A percentile compares a stretch with the other conserved stretches of the same genome.
Evolutionary conservation across 2,329 filamentous ascomycete species (phyloP).

Genomic region (Claviceps pusilla): DNA sequence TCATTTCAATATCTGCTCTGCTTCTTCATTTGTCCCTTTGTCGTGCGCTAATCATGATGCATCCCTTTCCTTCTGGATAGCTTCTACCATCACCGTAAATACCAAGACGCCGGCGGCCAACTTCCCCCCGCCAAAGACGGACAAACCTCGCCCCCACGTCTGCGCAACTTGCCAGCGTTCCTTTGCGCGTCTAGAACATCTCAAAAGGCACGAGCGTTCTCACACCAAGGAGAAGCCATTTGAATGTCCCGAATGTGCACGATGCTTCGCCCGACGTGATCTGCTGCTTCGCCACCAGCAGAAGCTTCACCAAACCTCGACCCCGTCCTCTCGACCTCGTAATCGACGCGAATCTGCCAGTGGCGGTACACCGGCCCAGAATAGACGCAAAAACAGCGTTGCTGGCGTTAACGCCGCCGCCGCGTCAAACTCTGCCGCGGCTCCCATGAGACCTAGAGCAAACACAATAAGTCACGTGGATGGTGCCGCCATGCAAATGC

Average conservation of each 20-base stretch:
- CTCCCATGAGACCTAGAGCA: constrained; percentile 68
- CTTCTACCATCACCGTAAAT: constrained; percentile 37
- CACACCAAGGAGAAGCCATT: constrained; percentile 99
- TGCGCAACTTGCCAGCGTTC: constrained; percentile 83
- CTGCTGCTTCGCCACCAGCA: constrained; percentile 89
- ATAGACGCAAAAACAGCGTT: constrained; percentile 81
- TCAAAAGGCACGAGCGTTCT: constrained; percentile 95
- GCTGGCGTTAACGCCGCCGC: constrained; percentile 38
- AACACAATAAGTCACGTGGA: constrained; percentile 96
- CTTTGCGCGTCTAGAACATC: constrained; percentile 86
- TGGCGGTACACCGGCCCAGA: constrained; percentile 49
- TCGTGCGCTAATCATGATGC: constrained; percentile 15
- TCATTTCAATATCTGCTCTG: not conserved
- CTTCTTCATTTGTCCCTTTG: not conserved
- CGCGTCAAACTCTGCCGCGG: constrained; percentile 29
- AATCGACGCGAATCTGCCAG: constrained; percentile 83
- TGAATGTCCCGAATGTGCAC: constrained; percentile 82
- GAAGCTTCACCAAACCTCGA: constrained; percentile 89
- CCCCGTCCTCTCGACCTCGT: constrained; percentile 71
- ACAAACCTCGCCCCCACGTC: constrained; percentile 90
- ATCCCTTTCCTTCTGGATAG: constrained; percentile 13
- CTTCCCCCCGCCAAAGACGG: constrained; percentile 80
- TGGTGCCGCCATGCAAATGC: constrained; percentile 56
- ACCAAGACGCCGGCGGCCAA: constrained; percentile 25
- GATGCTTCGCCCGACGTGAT: constrained; percentile 90